Evolutionary conservation across 352 stramenopile genomes (phyloP), one percentile per base, ranked within the genome.

Genomic region (Saprolegnia parasitica): DNA sequence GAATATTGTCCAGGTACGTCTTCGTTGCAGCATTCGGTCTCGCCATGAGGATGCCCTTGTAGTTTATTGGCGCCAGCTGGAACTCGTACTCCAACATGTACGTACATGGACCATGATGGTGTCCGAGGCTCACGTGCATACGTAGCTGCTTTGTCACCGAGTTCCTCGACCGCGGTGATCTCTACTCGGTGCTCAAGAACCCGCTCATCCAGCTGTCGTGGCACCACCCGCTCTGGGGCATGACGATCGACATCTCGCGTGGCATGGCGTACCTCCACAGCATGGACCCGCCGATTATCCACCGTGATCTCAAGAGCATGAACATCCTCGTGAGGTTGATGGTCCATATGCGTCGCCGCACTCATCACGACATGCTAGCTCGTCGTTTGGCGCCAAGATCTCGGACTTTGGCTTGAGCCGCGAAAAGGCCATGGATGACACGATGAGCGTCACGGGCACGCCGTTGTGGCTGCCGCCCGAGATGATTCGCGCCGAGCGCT

Each of bases 231-330:
- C 83, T 98, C 49, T 72, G 95, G 60, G 79, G 86, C 67, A 92
- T 96, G 83, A 90, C 89, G 58, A 95, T 96, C 52, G 89, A 96
- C 72, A 93, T 88, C 32, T 96, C 95, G 29, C 87, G 92, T 62
- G 96, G 95, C 62, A 98, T 99, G 81, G 87, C 95, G 70, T 99
- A 99, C 77, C 79, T 99, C 61, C 97, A 99, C 84, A 96, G 86
- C 54, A 97, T 98, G 81, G 93, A 98, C 73, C 96, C 96, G 23
- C 93, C 94, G 11, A 98, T 99, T 76, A 99, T 99, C 74, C 97
- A 99, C 82, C 93, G 97, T 23, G 97, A 99, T 80, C 82, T 99
- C 64, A 99, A 99, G 77, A 92, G 80, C 65, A 93, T 95, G 83
- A 94, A 96, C 76, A 93, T 94, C 45, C 82, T 95, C 68, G 86